Conservation (phyloP, 2,329 filamentous ascomycete genomes). For the Colletotrichum euphorbiae region DNA sequence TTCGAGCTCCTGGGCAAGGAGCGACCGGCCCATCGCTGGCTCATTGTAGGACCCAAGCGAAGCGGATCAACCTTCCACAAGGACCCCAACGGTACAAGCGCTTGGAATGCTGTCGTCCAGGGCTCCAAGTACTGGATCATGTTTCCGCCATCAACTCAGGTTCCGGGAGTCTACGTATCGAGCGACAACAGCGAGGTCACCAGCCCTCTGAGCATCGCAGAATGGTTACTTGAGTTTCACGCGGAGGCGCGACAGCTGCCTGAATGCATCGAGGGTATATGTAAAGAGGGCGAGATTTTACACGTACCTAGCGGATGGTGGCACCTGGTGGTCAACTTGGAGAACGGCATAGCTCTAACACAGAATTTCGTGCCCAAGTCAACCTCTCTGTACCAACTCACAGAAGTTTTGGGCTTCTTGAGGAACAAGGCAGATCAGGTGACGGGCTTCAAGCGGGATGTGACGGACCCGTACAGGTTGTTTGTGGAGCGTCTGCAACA, state of each 20-base stretch:
- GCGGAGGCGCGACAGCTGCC: slow-evolving; percentile 79
- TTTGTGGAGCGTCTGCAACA: slow-evolving; percentile 77
- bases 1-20: slow-evolving; percentile 83
- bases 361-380: slow-evolving; percentile 92
- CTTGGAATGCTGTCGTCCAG: slow-evolving; percentile 93
- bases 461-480: slow-evolving; percentile 78
- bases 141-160: slow-evolving; percentile 84
- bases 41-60: slow-evolving; percentile 88
- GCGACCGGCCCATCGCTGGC: slow-evolving; percentile 89
- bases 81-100: slow-evolving; percentile 77
- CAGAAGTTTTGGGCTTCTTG: slow-evolving; percentile 82
- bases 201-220: slow-evolving; percentile 92
- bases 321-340: slow-evolving; percentile 93
- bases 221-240: slow-evolving; percentile 94
- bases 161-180: slow-evolving; percentile 91
- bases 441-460: slow-evolving; percentile 81
- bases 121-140: slow-evolving; percentile 99
- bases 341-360: slow-evolving; percentile 86
- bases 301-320: slow-evolving; percentile 97
- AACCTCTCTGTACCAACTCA: slow-evolving; percentile 66
- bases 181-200: slow-evolving; percentile 93
- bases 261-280: slow-evolving; percentile 88
- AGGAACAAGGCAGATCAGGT: slow-evolving; percentile 86
- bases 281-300: slow-evolving; percentile 83
- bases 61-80: slow-evolving; percentile 97